These are phyloP conservation scores for Cyphellophora attinorum DNA, from an alignment of 2,329 filamentous ascomycete genomes.

Conservation along the genomic window DNA sequence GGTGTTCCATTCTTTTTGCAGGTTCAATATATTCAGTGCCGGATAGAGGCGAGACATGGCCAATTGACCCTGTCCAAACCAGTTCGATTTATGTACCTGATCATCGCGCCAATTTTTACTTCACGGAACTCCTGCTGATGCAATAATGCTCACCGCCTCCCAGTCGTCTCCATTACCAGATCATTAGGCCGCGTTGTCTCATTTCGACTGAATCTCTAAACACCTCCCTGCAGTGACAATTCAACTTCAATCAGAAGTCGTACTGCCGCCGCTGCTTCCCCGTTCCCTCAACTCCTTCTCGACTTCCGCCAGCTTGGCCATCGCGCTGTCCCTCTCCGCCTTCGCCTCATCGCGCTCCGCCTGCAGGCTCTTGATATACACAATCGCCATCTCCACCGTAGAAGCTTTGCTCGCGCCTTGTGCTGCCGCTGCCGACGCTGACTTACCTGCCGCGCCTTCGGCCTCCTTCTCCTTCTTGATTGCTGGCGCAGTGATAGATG, in stretches of 20 bases:
- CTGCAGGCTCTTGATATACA: conserved; percentile 83
- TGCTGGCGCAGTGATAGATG: conserved; percentile 34
- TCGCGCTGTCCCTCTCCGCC: conserved; percentile 56
- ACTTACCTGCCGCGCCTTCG: conserved; percentile 32
- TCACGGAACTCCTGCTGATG: no score
- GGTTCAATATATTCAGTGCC: no score
- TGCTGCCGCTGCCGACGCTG: conserved; percentile 30
- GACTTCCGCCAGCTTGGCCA: conserved; percentile 52
- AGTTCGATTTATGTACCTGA: no score
- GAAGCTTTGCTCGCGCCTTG: conserved; percentile 83
- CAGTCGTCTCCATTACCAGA: no score
- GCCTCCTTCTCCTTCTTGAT: conserved; percentile 19
- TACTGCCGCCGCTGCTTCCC: conserved; percentile 13
- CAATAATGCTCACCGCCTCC: no score
- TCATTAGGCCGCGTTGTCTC: no score
- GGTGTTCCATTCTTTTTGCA: no score
- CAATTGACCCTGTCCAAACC: no score
- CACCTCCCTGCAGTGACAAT: no score
- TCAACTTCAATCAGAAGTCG: conserved; percentile 6
- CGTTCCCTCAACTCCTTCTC: conserved; percentile 47
- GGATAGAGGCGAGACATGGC: no score
- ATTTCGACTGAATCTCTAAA: no score
- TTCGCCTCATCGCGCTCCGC: conserved; percentile 60
- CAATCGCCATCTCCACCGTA: conserved; percentile 93
- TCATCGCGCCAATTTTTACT: no score